Percentiles rank a stretch among this genome's conserved stretches.
Evolutionary conservation across 2,329 filamentous ascomycete genomes (phyloP).

Genomic region (Colletotrichum sp.): DNA sequence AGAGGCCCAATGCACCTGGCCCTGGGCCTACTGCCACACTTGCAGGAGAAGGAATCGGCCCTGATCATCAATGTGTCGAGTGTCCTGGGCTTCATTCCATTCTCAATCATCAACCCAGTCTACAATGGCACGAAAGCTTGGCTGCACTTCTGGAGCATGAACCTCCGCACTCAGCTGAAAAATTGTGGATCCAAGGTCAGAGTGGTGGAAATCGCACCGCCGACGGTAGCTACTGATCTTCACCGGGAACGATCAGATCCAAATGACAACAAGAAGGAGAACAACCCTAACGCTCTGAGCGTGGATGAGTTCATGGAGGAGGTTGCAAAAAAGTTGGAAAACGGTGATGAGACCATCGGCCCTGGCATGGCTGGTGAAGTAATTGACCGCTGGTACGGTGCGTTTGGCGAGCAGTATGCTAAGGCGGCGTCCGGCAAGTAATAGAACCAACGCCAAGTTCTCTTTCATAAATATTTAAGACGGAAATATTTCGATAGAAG

Average conservation of each 20-base stretch:
- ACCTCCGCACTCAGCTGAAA: conserved; percentile 55
- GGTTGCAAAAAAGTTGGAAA: conserved; percentile 47
- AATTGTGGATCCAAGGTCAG: conserved; percentile 41
- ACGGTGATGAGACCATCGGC: conserved; percentile 52
- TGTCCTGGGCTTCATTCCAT: conserved; percentile 57
- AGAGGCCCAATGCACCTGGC: conserved; percentile 62
- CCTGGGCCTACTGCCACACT: conserved; percentile 52
- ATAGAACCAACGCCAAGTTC: fast-evolving
- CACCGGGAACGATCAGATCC: conserved; percentile 61
- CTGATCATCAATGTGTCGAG: conserved; percentile 61
- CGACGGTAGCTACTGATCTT: conserved; percentile 58
- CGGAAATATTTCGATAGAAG: fast-evolving
- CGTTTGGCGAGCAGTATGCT: conserved; percentile 34
- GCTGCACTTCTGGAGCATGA: conserved; percentile 62
- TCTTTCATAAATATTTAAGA: background rate
- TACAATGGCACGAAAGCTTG: conserved; percentile 67
- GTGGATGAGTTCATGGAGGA: conserved; percentile 61
- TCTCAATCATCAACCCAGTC: conserved; percentile 59
- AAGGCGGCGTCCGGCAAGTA: background rate
- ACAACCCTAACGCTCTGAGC: conserved; percentile 45
- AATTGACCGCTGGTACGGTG: conserved; percentile 42
- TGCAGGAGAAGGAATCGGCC: conserved; percentile 44
- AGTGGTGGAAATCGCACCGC: conserved; percentile 62
- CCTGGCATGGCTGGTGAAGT: conserved; percentile 42
- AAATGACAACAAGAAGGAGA: conserved; percentile 63